phyloP scores from a whole-genome alignment of 345 rosid species.

The Iberis pinnata region DNA sequence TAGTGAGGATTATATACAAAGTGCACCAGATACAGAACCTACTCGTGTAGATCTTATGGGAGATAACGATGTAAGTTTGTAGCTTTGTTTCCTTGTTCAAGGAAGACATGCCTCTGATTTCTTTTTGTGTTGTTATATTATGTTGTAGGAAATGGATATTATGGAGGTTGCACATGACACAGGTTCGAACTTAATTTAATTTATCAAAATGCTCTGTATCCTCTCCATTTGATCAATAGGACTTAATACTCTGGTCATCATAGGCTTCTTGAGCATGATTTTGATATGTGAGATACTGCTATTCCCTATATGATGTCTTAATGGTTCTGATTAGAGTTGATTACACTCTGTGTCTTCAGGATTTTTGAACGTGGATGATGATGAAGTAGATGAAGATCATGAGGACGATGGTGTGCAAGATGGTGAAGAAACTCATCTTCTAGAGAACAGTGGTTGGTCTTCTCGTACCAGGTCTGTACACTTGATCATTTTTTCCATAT shows the following conservation, averaged over 20 bases:
- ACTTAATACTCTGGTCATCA: neutral
- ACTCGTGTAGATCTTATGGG: conserved; percentile 25
- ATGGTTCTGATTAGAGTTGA: conserved; percentile 10
- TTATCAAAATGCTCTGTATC: conserved; percentile 8
- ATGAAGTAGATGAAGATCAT: conserved; percentile 68
- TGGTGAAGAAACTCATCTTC: conserved; percentile 53
- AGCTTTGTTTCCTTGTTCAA: conserved; percentile 8
- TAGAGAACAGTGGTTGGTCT: conserved; percentile 97
- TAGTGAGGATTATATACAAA: conserved; percentile 32
- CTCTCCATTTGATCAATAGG: conserved; percentile 11
- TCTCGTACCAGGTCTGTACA: conserved; percentile 81
- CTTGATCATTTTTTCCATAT: neutral
- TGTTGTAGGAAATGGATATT: conserved; percentile 63
- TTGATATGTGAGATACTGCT: conserved; percentile 11
- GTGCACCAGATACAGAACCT: conserved; percentile 31
- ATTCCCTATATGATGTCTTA: conserved; percentile 16
- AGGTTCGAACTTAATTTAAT: conserved; percentile 41
- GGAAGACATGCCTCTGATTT: conserved; percentile 16
- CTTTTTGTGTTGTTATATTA: conserved; percentile 9
- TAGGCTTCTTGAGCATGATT: conserved; percentile 14
- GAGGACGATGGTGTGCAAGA: conserved; percentile 37
- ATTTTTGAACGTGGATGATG: conserved; percentile 87
- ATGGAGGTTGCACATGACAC: conserved; percentile 58
- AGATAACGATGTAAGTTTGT: conserved; percentile 46
- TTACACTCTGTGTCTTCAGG: conserved; percentile 36